phyloP scores from a whole-genome alignment of 1,139 yeast genomes.

The Saccharomyces hybrid region DNA sequence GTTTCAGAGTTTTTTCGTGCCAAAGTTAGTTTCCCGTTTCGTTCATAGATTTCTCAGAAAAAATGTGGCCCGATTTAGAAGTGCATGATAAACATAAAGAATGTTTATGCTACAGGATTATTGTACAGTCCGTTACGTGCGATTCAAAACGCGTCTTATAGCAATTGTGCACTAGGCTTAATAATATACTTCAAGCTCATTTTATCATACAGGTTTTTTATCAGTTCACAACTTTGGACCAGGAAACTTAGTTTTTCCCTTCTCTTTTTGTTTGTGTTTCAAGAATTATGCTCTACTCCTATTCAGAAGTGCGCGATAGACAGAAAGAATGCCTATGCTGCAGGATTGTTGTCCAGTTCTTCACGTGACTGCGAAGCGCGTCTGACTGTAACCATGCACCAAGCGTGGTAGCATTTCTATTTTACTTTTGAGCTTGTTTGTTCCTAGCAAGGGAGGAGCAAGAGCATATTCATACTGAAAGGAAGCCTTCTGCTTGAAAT shows the following conservation, averaged over 20 bases:
- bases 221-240: background rate
- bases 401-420: background rate
- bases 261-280: background rate
- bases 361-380: background rate
- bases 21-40: background rate
- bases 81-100: too few species aligned
- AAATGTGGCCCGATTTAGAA: background rate
- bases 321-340: too few species aligned
- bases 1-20: background rate
- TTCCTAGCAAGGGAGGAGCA: background rate
- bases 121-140: background rate
- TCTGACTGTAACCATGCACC: background rate
- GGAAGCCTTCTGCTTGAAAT: background rate
- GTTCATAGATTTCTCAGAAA: background rate
- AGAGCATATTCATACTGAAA: background rate
- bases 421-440: background rate
- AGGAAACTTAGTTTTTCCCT: background rate
- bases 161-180: background rate
- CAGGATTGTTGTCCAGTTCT: background rate
- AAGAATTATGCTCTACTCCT: background rate
- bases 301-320: background rate
- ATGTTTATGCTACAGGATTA: background rate
- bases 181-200: background rate
- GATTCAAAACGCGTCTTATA: background rate
- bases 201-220: background rate